Conservation (phyloP, 2,329 filamentous ascomycete species). For the Mariannaea sp. region DNA sequence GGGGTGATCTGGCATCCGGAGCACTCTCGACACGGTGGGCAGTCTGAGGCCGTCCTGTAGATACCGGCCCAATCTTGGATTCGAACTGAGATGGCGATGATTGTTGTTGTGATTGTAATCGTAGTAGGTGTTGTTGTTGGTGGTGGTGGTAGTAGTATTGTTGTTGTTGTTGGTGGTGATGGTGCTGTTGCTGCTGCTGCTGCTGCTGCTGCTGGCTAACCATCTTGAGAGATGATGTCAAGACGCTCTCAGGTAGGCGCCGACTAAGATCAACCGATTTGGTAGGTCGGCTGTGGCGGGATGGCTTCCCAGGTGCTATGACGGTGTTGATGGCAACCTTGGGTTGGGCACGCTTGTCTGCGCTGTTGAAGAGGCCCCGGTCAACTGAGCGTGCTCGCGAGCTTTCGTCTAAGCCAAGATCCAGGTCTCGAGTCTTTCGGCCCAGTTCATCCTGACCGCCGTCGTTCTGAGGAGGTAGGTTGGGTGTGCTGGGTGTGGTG, state of each 20-base stretch:
- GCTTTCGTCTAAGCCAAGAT: constrained; percentile 49
- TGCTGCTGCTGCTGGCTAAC: too few relatives aligned
- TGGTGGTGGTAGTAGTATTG: constrained; percentile 52
- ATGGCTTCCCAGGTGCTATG: constrained; percentile 60
- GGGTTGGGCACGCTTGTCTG: constrained; percentile 67
- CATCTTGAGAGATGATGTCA: constrained; percentile 46
- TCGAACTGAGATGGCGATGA: constrained; percentile 52
- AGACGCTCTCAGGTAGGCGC: constrained; percentile 34
- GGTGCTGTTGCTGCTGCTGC: constrained; percentile 48
- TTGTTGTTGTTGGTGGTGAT: too few relatives aligned
- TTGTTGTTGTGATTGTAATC: too few relatives aligned
- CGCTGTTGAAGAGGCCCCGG: constrained; percentile 60
- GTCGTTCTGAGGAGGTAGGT: constrained; percentile 42
- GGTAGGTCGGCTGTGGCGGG: constrained; percentile 52
- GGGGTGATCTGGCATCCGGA: constrained; percentile 23
- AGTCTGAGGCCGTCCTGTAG: constrained; percentile 51
- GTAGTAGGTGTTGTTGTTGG: too few relatives aligned
- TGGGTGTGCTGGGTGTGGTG: constrained; percentile 45
- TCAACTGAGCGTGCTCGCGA: constrained; percentile 68
- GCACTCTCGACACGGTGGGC: constrained; percentile 50
- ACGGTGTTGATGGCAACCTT: constrained; percentile 67
- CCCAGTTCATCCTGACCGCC: constrained; percentile 51
- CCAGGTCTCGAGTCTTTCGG: constrained; percentile 49
- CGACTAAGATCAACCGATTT: constrained; percentile 50
- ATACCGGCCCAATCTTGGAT: constrained; percentile 44